Conservation (phyloP, 176 grass and related monocot genomes). For the Cenchrus americanus region DNA sequence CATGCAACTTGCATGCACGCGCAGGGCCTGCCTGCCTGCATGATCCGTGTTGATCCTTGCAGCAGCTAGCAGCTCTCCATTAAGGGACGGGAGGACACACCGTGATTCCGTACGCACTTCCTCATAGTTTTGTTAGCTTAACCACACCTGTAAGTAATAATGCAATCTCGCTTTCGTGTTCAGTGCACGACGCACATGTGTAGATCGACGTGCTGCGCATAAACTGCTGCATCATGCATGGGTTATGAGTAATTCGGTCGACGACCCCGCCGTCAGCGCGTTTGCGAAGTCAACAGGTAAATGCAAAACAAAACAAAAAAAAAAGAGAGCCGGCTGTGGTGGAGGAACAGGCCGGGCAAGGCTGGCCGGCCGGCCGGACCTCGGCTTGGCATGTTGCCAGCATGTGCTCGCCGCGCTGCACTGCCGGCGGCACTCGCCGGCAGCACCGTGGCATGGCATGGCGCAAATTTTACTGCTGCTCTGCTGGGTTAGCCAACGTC, state of each 20-base stretch:
- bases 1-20: not conserved
- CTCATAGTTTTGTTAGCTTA: not conserved
- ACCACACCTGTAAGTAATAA: not conserved
- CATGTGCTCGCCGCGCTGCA: conserved; percentile 20
- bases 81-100: not conserved
- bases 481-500: too few species aligned
- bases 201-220: not conserved
- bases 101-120: conserved; percentile 16
- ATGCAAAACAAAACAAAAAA: conserved; percentile 14
- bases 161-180: not conserved
- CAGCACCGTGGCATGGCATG: not conserved
- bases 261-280: not conserved
- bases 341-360: conserved; percentile 6
- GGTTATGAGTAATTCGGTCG: not conserved
- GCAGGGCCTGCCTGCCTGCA: not conserved
- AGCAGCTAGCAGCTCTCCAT: too few species aligned
- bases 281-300: conserved; percentile 30
- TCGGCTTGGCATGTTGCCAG: conserved; percentile 27
- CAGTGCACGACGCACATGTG: conserved; percentile 8
- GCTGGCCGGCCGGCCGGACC: conserved; percentile 9
- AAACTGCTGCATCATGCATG: not conserved
- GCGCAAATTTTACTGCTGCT: not conserved
- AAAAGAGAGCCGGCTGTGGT: not conserved
- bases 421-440: conserved; percentile 25
- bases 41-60: not conserved